Evolutionary conservation across 148 eudicot genomes (phyloP).

Genomic region (Camellia japonica): DNA sequence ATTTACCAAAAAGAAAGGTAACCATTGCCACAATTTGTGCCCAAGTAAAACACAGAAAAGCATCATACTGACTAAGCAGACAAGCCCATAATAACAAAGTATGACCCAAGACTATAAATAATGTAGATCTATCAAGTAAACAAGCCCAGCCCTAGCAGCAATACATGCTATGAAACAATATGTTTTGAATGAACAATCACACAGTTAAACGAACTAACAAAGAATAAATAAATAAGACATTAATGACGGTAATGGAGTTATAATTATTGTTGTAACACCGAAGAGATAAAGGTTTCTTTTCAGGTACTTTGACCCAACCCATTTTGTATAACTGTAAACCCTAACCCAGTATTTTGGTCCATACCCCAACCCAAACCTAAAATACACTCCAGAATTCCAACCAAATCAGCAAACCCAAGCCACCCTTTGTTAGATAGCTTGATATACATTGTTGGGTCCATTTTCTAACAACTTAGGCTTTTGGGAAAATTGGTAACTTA

Average conservation of each 20-base stretch:
- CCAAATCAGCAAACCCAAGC: no score
- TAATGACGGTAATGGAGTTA: background rate
- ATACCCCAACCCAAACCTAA: no score
- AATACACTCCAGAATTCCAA: no score
- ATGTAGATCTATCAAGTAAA: background rate
- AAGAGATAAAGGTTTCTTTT: no score
- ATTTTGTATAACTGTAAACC: no score
- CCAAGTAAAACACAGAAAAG: background rate
- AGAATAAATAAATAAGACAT: background rate
- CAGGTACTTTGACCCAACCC: no score
- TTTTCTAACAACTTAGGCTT: no score
- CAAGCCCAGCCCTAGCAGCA: background rate
- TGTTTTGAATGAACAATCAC: background rate
- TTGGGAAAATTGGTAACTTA: no score
- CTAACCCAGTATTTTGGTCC: no score
- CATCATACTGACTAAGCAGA: slow-evolving; percentile 2
- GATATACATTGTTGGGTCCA: no score
- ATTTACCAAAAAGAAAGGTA: slow-evolving; percentile 3
- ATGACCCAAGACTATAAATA: background rate
- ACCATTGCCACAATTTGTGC: background rate
- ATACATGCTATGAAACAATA: slow-evolving; percentile 3
- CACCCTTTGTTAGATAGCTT: no score
- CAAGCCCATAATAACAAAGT: background rate
- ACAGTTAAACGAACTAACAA: background rate
- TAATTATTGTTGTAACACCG: background rate